phyloP scores from a whole-genome alignment of 75 land plant species.

The Cryptomeria japonica region DNA sequence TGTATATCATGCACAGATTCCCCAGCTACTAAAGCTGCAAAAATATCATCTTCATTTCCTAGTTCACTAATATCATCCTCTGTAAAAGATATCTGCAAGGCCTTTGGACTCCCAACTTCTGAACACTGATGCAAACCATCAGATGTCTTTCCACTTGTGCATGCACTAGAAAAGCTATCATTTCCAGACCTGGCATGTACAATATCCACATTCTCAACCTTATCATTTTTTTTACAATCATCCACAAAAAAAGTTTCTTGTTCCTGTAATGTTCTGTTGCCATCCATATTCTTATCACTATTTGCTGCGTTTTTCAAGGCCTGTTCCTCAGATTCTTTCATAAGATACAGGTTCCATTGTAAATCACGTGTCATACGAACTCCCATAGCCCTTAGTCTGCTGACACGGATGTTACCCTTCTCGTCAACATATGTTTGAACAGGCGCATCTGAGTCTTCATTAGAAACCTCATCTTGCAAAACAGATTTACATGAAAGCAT shows the following conservation, averaged over 20 bases:
- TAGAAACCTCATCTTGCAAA: slow-evolving; percentile 20
- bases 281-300: not conserved
- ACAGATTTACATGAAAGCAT: slow-evolving; percentile 8
- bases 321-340: slow-evolving; percentile 85
- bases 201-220: not conserved
- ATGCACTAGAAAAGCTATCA: not conserved
- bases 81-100: slow-evolving; percentile 51
- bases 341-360: slow-evolving; percentile 83
- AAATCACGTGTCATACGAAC: slow-evolving; percentile 94
- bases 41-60: slow-evolving; percentile 57
- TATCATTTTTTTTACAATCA: slow-evolving; percentile 1
- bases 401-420: slow-evolving; percentile 72
- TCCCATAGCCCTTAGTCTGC: slow-evolving; percentile 83
- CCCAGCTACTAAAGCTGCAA: slow-evolving; percentile 55
- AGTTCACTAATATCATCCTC: slow-evolving; percentile 23
- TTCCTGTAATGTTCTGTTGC: slow-evolving; percentile 5
- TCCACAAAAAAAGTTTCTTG: not conserved
- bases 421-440: slow-evolving; percentile 87
- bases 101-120: not conserved
- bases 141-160: not conserved
- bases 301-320: slow-evolving; percentile 1
- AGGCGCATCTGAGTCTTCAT: slow-evolving; percentile 26
- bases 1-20: slow-evolving; percentile 4
- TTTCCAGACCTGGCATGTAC: not conserved
- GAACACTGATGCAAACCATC: not conserved